Evolutionary conservation across 768 basidiomycete species (phyloP).

Genomic region (Russula olivacea): DNA sequence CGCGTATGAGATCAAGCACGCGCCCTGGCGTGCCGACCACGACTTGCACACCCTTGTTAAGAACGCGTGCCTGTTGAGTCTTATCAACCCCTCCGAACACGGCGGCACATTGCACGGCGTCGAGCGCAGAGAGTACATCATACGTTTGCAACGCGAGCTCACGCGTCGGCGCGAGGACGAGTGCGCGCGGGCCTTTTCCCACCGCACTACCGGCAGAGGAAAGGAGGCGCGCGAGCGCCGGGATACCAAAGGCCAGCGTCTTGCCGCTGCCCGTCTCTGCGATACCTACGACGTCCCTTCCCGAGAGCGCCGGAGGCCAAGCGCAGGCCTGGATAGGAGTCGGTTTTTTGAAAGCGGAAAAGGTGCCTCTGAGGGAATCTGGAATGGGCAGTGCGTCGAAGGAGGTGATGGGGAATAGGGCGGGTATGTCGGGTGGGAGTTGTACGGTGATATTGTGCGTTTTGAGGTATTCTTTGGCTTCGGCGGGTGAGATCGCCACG

Average conservation of each 20-base stretch:
- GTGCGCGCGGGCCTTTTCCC: conserved; percentile 37
- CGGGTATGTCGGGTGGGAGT: conserved; percentile 40
- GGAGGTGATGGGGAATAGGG: conserved; percentile 59
- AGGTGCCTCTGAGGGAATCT: conserved; percentile 50
- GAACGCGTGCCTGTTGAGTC: conserved; percentile 65
- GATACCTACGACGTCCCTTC: conserved; percentile 88
- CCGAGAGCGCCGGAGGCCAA: conserved; percentile 82
- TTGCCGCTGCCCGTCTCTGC: conserved; percentile 98
- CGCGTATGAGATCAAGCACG: conserved; percentile 85
- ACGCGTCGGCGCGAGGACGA: conserved; percentile 91
- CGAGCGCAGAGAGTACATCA: conserved; percentile 68
- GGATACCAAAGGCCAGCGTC: conserved; percentile 93
- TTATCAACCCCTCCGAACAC: conserved; percentile 96
- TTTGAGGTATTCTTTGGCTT: conserved; percentile 44
- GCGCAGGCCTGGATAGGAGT: conserved; percentile 95
- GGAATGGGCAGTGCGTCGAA: conserved; percentile 74
- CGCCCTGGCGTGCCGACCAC: conserved; percentile 96
- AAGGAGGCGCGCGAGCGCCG: conserved; percentile 69
- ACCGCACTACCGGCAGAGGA: conserved; percentile 31
- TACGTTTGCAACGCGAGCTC: conserved; percentile 96
- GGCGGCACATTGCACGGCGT: conserved; percentile 76
- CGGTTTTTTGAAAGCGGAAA: conserved; percentile 73
- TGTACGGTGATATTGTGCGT: conserved; percentile 73
- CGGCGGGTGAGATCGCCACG: conserved; percentile 27
- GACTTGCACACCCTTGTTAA: conserved; percentile 60